A percentile compares a stretch with the other conserved stretches of the same genome.
Evolutionary conservation across 2,329 filamentous ascomycete genomes (phyloP).

Genomic region (Phaeosphaeriaceae sp.): DNA sequence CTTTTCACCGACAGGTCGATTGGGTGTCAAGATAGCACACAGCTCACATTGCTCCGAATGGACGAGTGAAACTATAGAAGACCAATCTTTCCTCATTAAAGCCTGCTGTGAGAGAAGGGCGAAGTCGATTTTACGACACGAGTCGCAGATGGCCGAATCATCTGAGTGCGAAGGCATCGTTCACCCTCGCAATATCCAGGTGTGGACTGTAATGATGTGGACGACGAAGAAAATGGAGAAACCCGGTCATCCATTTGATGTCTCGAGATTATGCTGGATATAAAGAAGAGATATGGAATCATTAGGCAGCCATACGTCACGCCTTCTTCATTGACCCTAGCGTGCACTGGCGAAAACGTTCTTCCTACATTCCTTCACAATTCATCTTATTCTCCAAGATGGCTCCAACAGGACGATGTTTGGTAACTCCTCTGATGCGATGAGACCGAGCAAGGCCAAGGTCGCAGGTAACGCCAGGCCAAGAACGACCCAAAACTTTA

Average conservation of each 20-base stretch:
- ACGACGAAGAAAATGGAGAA: no score
- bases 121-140: neutral
- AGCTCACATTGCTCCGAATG: neutral
- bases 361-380: no score
- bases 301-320: no score
- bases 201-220: neutral
- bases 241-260: no score
- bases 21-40: neutral
- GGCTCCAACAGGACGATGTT: no score
- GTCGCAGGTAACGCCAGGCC: constrained; percentile 38
- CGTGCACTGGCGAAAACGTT: no score
- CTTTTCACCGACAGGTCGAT: neutral
- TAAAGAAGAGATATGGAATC: no score
- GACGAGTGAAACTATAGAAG: no score
- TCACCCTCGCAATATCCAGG: neutral
- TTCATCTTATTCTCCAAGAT: neutral
- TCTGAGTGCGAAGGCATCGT: neutral
- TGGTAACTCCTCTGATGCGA: no score
- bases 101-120: neutral
- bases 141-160: neutral
- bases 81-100: no score
- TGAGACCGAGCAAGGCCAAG: constrained; percentile 10
- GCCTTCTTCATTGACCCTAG: no score
- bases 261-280: no score
- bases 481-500: neutral